Conservation (phyloP, 352 stramenopile genomes). For the Phytophthora tentaculata region DNA sequence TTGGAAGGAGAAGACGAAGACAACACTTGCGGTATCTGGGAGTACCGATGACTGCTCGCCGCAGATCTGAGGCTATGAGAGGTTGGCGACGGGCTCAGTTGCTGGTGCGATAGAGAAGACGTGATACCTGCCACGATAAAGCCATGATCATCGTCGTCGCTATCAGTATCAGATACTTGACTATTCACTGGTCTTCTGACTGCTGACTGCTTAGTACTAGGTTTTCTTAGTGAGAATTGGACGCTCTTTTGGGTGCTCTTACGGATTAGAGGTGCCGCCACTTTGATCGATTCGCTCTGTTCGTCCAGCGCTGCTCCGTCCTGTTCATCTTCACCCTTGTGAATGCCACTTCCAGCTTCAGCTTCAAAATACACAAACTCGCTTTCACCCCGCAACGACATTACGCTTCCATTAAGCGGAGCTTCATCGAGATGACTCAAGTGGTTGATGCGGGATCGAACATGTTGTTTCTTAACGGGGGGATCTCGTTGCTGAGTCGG, state of each 20-base stretch:
- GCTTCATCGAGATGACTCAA: neutral
- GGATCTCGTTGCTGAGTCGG: neutral
- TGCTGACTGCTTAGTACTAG: neutral
- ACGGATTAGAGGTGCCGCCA: slow-evolving; percentile 2
- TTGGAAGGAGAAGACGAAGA: slow-evolving; percentile 9
- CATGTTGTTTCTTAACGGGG: neutral
- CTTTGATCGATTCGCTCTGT: slow-evolving; percentile 15
- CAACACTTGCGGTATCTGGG: slow-evolving; percentile 9
- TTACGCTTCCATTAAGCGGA: slow-evolving; percentile 14
- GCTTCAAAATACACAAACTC: slow-evolving; percentile 63
- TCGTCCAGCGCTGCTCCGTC: slow-evolving; percentile 4
- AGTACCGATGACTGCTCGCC: slow-evolving; percentile 34
- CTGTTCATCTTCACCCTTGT: neutral
- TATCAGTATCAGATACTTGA: slow-evolving; percentile 10
- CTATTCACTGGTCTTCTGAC: neutral
- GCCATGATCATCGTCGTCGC: slow-evolving; percentile 39
- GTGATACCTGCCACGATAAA: slow-evolving; percentile 41
- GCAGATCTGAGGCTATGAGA: neutral
- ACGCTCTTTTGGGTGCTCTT: neutral
- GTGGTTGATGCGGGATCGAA: neutral
- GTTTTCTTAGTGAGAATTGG: neutral
- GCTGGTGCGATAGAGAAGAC: slow-evolving; percentile 15
- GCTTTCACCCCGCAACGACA: slow-evolving; percentile 57
- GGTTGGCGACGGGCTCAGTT: slow-evolving; percentile 1
- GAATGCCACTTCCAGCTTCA: neutral